Evolutionary conservation across 306 rosid genomes (phyloP).

Genomic region (Vigna mungo): DNA sequence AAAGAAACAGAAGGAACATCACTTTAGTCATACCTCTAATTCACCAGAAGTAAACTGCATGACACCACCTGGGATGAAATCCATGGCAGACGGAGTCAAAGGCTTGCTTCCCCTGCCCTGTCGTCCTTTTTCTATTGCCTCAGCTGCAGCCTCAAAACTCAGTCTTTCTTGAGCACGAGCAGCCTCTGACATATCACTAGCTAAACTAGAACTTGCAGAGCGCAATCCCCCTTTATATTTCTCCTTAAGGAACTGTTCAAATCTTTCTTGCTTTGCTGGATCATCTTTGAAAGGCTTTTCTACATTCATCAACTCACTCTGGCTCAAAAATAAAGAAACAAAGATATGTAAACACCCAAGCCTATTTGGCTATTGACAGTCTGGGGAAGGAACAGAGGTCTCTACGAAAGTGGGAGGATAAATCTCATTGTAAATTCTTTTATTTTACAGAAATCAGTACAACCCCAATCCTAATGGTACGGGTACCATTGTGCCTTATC

Average conservation of each 20-base stretch:
- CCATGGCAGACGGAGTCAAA: slow-evolving; percentile 56
- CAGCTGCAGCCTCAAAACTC: slow-evolving; percentile 97
- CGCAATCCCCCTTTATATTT: slow-evolving; percentile 95
- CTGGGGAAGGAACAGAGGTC: slow-evolving; percentile 15
- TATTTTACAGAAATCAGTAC: slow-evolving; percentile 23
- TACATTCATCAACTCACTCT: slow-evolving; percentile 63
- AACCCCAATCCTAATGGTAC: slow-evolving; percentile 33
- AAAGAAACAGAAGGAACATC: slow-evolving; percentile 42
- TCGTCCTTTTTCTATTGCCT: slow-evolving; percentile 77
- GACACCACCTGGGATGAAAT: slow-evolving; percentile 69
- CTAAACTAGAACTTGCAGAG: slow-evolving; percentile 69
- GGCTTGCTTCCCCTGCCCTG: slow-evolving; percentile 64
- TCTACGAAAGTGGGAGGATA: slow-evolving; percentile 18
- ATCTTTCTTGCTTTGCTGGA: slow-evolving; percentile 92
- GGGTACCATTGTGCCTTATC: slow-evolving; percentile 12
- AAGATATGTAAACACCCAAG: slow-evolving; percentile 1
- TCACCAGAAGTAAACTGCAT: slow-evolving; percentile 88
- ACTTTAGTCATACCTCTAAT: slow-evolving; percentile 65
- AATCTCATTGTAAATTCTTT: slow-evolving; percentile 27
- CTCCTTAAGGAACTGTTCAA: slow-evolving; percentile 87
- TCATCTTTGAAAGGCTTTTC: slow-evolving; percentile 89
- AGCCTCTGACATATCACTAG: slow-evolving; percentile 86
- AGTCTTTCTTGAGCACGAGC: slow-evolving; percentile 95
- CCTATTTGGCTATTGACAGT: slow-evolving; percentile 15
- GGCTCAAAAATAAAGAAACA: slow-evolving; percentile 39